phyloP scores from a whole-genome alignment of 1,284 basidiomycete species.

The Trichosporon faecale region DNA sequence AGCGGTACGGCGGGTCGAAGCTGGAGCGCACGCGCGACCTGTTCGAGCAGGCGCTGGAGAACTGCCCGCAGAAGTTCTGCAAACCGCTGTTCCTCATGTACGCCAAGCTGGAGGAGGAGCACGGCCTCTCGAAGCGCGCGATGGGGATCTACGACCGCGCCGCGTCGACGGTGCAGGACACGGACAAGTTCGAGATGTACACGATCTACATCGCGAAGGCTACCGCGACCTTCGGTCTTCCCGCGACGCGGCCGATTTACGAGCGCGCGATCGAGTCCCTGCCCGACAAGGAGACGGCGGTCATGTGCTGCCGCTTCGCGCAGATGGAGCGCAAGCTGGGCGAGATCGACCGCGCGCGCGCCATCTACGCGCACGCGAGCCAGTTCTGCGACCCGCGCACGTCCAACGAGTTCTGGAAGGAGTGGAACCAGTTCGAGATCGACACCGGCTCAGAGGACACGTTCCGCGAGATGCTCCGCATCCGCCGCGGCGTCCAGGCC shows the following conservation, averaged over 20 bases:
- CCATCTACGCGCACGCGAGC: constrained; percentile 93
- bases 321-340: constrained; percentile 94
- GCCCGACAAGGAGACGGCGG: constrained; percentile 90
- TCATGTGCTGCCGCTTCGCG: constrained; percentile 96
- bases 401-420: constrained; percentile 86
- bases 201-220: constrained; percentile 97
- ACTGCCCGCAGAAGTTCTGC: constrained; percentile 90
- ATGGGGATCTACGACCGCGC: constrained; percentile 97
- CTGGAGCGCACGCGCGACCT: constrained; percentile 92
- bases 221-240: constrained; percentile 89
- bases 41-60: constrained; percentile 96
- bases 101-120: constrained; percentile 88
- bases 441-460: constrained; percentile 98
- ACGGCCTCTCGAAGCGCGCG: constrained; percentile 89
- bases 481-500: constrained; percentile 96
- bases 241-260: constrained; percentile 95
- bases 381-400: constrained; percentile 97
- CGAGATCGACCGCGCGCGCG: constrained; percentile 94
- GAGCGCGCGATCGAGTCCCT: constrained; percentile 91
- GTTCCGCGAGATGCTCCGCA: constrained; percentile 96
- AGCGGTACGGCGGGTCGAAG: constrained; percentile 91
- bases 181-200: constrained; percentile 97
- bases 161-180: constrained; percentile 74
- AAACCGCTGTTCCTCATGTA: constrained; percentile 96
- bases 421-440: constrained; percentile 96